Evolutionary conservation across 1,139 yeast species (phyloP).

Genomic region (Tardiomyces digboiensis): DNA sequence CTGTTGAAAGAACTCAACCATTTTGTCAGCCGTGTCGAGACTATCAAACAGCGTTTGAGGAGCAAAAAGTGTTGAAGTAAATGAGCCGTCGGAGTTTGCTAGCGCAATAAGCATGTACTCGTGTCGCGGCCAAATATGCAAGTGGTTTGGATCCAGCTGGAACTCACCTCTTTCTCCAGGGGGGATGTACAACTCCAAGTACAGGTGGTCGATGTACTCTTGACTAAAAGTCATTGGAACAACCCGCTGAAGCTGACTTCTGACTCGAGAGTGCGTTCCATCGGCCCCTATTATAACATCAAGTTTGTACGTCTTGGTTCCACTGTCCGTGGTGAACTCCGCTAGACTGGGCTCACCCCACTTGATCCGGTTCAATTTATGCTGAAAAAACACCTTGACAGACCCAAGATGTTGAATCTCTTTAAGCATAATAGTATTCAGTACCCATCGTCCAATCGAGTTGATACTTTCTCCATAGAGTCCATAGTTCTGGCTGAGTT

Average conservation of each 20-base stretch:
- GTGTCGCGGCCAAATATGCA: slow-evolving; percentile 92
- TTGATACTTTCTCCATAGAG: slow-evolving; percentile 79
- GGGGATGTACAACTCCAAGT: slow-evolving; percentile 71
- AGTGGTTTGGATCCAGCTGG: slow-evolving; percentile 58
- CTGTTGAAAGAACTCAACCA: slow-evolving; percentile 43
- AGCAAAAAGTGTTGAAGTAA: slow-evolving; percentile 84
- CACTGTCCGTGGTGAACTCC: slow-evolving; percentile 2
- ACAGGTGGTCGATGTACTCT: slow-evolving; percentile 77
- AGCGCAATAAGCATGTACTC: slow-evolving; percentile 84
- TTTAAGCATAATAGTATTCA: slow-evolving; percentile 56
- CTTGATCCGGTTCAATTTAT: slow-evolving; percentile 36
- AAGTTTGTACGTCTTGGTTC: slow-evolving; percentile 20
- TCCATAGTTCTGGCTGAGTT: slow-evolving; percentile 68
- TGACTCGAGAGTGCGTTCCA: slow-evolving; percentile 72
- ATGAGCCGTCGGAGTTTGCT: slow-evolving; percentile 77
- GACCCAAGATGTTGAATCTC: slow-evolving; percentile 41
- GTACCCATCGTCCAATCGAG: slow-evolving; percentile 67
- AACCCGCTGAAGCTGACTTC: slow-evolving; percentile 58
- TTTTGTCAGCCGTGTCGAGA: slow-evolving; percentile 33
- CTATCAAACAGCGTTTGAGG: slow-evolving; percentile 64
- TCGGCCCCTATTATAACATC: slow-evolving; percentile 77
- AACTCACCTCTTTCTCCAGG: slow-evolving; percentile 30
- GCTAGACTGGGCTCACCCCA: slow-evolving; percentile 1
- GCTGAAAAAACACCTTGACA: slow-evolving; percentile 44
- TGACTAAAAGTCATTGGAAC: slow-evolving; percentile 63